Conservation (phyloP, 169 alveolate genomes). For the Ichthyophthirius multifiliis region DNA sequence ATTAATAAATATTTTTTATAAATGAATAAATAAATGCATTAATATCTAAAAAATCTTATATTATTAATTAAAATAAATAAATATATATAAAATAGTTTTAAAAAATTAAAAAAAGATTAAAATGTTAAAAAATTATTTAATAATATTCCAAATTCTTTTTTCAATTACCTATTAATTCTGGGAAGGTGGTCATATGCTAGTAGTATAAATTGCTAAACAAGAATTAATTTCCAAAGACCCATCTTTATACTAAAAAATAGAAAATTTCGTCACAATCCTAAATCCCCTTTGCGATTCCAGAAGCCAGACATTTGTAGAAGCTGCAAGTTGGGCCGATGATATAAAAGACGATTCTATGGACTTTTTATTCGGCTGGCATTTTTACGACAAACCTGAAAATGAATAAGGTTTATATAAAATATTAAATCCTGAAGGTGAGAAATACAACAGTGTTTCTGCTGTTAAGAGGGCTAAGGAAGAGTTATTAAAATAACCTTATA, state of each 20-base stretch:
- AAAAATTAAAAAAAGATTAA: too few species aligned
- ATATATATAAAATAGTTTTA: too few species aligned
- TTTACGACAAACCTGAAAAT: neutral
- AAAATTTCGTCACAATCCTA: neutral
- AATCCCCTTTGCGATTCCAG: constrained; percentile 33
- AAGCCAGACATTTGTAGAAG: constrained; percentile 42
- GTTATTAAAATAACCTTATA: neutral
- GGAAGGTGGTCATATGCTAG: constrained; percentile 21
- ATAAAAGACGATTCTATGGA: constrained; percentile 34
- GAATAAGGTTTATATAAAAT: neutral
- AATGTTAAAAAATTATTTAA: too few species aligned
- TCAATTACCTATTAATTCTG: too few species aligned
- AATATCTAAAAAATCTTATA: too few species aligned
- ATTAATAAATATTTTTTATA: too few species aligned
- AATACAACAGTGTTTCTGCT: neutral
- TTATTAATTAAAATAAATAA: too few species aligned
- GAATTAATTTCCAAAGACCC: neutral
- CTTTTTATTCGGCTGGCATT: constrained; percentile 11
- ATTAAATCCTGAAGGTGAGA: constrained; percentile 16
- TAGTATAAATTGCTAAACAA: constrained; percentile 1
- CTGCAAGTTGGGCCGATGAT: constrained; percentile 69
- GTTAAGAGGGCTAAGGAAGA: neutral
- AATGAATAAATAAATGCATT: too few species aligned
- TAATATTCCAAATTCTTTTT: too few species aligned
- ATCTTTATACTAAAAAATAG: neutral